These are phyloP conservation scores for Nitzschia putrida DNA, from an alignment of 108 stramenopile genomes.

Conservation along the genomic window DNA sequence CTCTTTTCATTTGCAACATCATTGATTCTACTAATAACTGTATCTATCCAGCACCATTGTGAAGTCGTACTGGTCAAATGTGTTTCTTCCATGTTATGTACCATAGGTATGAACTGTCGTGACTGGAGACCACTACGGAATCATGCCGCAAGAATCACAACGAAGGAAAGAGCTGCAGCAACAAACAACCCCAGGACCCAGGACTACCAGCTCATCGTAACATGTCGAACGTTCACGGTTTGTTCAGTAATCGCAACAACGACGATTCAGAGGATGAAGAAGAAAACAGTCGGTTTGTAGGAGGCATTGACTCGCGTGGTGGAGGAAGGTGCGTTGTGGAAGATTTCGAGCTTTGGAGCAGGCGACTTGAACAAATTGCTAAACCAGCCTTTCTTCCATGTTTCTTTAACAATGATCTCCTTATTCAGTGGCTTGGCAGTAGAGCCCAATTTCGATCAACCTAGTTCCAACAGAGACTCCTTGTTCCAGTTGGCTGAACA, in stretches of 20 bases:
- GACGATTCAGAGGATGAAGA: conserved; percentile 48
- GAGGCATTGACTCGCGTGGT: conserved; percentile 75
- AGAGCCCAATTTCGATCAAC: conserved; percentile 59
- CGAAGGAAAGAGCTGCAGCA: too few relatives aligned
- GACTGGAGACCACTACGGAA: too few relatives aligned
- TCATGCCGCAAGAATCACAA: too few relatives aligned
- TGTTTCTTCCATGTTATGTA: too few relatives aligned
- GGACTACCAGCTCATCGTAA: too few relatives aligned
- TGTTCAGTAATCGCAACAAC: conserved; percentile 63
- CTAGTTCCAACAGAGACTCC: conserved; percentile 29
- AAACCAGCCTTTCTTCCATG: not conserved
- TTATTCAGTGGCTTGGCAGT: conserved; percentile 77
- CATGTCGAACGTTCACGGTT: conserved; percentile 86
- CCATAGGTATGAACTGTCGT: too few relatives aligned
- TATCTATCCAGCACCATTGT: too few relatives aligned
- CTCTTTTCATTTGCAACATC: not conserved
- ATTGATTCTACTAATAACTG: not conserved
- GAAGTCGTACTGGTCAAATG: too few relatives aligned
- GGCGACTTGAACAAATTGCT: not conserved
- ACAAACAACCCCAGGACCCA: too few relatives aligned
- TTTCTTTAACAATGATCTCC: not conserved
- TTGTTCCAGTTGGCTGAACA: conserved; percentile 62
- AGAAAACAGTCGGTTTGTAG: conserved; percentile 77
- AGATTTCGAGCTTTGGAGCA: not conserved
- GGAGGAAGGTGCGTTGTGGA: conserved; percentile 61